Conservation (phyloP, 1,139 yeast genomes). For the Scheffersomyces cryptocercus region DNA sequence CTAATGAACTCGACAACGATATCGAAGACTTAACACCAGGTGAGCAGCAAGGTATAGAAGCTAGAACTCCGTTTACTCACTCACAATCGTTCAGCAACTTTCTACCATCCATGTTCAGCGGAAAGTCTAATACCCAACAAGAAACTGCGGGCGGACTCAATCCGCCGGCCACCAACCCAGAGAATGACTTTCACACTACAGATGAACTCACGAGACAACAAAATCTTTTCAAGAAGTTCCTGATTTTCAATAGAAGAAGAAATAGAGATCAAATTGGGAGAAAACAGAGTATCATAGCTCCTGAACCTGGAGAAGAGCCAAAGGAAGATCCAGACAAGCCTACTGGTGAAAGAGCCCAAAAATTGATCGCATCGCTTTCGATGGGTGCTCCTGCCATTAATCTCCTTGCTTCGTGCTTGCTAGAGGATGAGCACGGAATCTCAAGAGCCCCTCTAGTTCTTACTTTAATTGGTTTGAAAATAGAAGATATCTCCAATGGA, state of each 20-base stretch:
- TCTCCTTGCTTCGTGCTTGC: constrained; percentile 71
- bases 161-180: not conserved
- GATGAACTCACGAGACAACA: constrained; percentile 17
- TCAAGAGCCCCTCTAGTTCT: constrained; percentile 81
- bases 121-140: constrained; percentile 8
- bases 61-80: constrained; percentile 4
- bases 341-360: constrained; percentile 58
- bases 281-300: constrained; percentile 19
- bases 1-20: constrained; percentile 4
- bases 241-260: constrained; percentile 28
- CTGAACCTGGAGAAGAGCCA: constrained; percentile 18
- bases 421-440: constrained; percentile 75
- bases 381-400: constrained; percentile 83
- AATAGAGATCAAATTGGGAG: constrained; percentile 21
- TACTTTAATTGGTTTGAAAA: constrained; percentile 66
- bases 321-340: constrained; percentile 27
- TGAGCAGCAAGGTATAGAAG: not conserved
- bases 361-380: constrained; percentile 60
- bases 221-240: constrained; percentile 23
- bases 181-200: constrained; percentile 1
- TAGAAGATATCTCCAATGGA: constrained; percentile 53
- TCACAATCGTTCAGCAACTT: constrained; percentile 12
- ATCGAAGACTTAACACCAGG: not conserved
- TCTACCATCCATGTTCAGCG: constrained; percentile 15
- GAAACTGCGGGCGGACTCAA: constrained; percentile 4